These are phyloP conservation scores for Leccinum disarticulatum DNA, from an alignment of 768 basidiomycete species.

Conservation along the genomic window DNA sequence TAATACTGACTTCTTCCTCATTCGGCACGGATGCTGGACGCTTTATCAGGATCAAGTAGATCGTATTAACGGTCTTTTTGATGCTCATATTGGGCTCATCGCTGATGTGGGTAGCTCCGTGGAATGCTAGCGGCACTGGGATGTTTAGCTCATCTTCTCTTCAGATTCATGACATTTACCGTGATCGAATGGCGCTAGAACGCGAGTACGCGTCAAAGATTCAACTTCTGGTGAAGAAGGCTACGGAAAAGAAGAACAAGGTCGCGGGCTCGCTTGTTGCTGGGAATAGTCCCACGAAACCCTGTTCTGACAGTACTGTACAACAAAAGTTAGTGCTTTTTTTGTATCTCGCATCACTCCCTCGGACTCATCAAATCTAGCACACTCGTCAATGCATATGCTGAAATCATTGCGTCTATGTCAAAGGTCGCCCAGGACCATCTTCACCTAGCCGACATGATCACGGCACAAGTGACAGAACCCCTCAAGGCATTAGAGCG, in stretches of 20 bases:
- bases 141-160: conserved; percentile 3
- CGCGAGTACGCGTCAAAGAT: conserved; percentile 78
- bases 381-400: conserved; percentile 71
- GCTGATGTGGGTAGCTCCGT: conserved; percentile 50
- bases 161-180: conserved; percentile 74
- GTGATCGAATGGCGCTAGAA: conserved; percentile 65
- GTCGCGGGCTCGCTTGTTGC: conserved; percentile 53
- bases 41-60: conserved; percentile 68
- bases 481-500: conserved; percentile 59
- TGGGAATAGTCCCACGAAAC: conserved; percentile 67
- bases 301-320: conserved; percentile 51
- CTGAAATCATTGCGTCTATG: conserved; percentile 63
- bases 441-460: conserved; percentile 58
- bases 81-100: conserved; percentile 64
- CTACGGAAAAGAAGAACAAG: conserved; percentile 68
- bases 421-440: conserved; percentile 67
- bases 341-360: background rate
- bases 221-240: conserved; percentile 62
- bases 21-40: conserved; percentile 8
- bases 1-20: conserved; percentile 29
- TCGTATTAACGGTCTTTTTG: conserved; percentile 53
- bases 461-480: conserved; percentile 61
- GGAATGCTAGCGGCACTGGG: background rate
- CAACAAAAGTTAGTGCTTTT: conserved; percentile 50
- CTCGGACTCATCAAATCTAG: conserved; percentile 39